Evolutionary conservation across 2,329 filamentous ascomycete genomes (phyloP), one percentile per base, ranked within the genome.

Genomic region (Decorospora gaudefroyi): DNA sequence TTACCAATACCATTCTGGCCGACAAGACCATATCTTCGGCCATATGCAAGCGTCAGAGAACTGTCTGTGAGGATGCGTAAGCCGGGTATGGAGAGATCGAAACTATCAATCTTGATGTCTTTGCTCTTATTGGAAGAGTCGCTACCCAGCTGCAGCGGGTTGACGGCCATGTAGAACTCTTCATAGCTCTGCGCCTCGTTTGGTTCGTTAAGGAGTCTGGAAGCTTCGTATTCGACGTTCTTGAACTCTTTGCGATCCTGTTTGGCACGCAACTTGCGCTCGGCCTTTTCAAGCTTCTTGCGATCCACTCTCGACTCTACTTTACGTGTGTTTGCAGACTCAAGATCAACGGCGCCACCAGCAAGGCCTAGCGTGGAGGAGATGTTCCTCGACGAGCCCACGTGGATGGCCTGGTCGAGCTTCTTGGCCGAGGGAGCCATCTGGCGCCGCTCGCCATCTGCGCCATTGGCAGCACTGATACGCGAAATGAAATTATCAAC

Each of bases 131-230:
- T 71, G 33, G 64, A 58, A 21, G 85, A 80, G 47, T 85, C 84
- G n/a, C n/a, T n/a, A 15, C 90, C 92, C 49, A 97, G 65, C 69
- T 97, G 92, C 52, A 99, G 81, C 49, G 93, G 93, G 72, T 99
- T 99, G 77, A 99, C 93, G 40, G 90, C 87, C 93, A 99, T 97
- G 81, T 95, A 99, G 75, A 99, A 97, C 70, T 99, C 93, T 74
- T 99, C 93, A 70, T 99, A 99, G 27, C 90, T 95, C 78, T 96
- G 86, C 9, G 91, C 78, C 62, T 86, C 82, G 62, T 92, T 87
- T 3, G 89, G 80, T 72, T 89, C 83, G 67, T 95, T 86, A 56
- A 99, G 83, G 57, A 99, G 78, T 57, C 85, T 85, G 9, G 93
- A 97, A 0, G 93, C 88, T 75, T 99, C 93, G 71, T 99, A 99